Conservation (phyloP, 2,329 filamentous ascomycete genomes). For the Leptodontidium sp. region DNA sequence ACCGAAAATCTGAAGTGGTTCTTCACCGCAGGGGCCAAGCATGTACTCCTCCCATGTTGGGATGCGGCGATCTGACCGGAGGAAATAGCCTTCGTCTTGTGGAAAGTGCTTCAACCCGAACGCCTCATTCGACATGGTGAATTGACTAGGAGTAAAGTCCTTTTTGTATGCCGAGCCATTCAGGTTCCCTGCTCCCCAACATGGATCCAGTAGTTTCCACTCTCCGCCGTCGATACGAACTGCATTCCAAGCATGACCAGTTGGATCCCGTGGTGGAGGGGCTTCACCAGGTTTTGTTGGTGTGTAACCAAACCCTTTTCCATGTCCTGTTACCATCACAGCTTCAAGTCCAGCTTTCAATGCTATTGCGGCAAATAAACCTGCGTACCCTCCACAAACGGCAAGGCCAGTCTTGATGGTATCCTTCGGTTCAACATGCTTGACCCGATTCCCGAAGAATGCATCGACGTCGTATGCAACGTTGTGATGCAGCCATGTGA, state of each 20-base stretch:
- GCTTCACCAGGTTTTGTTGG: slow-evolving; percentile 69
- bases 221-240: slow-evolving; percentile 84
- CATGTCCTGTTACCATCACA: slow-evolving; percentile 77
- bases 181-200: slow-evolving; percentile 88
- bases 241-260: slow-evolving; percentile 90
- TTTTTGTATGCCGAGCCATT: slow-evolving; percentile 66
- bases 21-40: slow-evolving; percentile 63
- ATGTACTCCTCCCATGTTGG: slow-evolving; percentile 86
- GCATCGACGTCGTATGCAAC: slow-evolving; percentile 82
- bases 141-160: slow-evolving; percentile 70
- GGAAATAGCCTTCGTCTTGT: slow-evolving; percentile 71
- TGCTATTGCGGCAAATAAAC: slow-evolving; percentile 81
- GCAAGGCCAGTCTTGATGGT: slow-evolving; percentile 81
- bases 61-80: slow-evolving; percentile 73
- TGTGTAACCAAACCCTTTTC: slow-evolving; percentile 83
- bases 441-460: slow-evolving; percentile 78
- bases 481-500: slow-evolving; percentile 96
- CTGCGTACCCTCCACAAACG: slow-evolving; percentile 92
- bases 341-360: slow-evolving; percentile 81
- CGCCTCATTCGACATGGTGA: slow-evolving; percentile 73
- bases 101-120: slow-evolving; percentile 88
- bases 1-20: slow-evolving; percentile 56
- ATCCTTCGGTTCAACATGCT: slow-evolving; percentile 72
- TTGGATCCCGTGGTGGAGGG: slow-evolving; percentile 68
- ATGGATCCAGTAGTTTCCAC: slow-evolving; percentile 89